Conservation (phyloP, 257 asterid species). For the Solanum ossicruentum region DNA sequence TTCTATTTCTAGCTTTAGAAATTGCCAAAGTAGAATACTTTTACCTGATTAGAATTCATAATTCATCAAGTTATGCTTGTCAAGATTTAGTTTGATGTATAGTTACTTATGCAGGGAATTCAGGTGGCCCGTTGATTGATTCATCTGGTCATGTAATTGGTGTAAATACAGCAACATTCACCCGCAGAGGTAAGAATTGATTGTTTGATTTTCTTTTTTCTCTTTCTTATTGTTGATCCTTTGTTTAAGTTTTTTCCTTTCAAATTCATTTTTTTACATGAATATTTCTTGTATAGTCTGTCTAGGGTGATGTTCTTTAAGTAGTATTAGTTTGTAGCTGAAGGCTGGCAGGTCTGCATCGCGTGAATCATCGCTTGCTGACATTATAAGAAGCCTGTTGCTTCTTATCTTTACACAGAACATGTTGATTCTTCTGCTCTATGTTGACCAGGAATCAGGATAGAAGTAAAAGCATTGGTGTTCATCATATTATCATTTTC, state of each 20-base stretch:
- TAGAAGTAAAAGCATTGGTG: neutral
- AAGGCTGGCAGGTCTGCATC: neutral
- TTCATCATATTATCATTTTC: neutral
- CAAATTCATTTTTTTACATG: neutral
- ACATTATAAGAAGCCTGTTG: neutral
- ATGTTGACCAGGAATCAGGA: neutral
- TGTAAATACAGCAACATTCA: conserved; percentile 80
- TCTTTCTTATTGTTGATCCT: neutral
- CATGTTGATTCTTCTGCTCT: neutral
- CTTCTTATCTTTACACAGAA: neutral
- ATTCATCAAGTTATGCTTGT: neutral
- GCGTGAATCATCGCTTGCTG: neutral
- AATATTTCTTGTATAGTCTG: neutral
- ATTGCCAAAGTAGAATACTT: neutral
- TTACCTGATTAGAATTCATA: neutral
- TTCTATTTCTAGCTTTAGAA: neutral
- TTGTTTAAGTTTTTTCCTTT: neutral
- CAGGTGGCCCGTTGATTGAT: conserved; percentile 82
- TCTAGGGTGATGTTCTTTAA: neutral
- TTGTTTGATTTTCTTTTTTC: neutral
- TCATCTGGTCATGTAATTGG: conserved; percentile 79
- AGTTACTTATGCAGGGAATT: conserved; percentile 45
- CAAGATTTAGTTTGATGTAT: neutral
- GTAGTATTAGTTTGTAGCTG: neutral
- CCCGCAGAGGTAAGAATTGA: conserved; percentile 54